Conservation (phyloP, 1,284 basidiomycete species). For the Boletus hoseneyae region DNA sequence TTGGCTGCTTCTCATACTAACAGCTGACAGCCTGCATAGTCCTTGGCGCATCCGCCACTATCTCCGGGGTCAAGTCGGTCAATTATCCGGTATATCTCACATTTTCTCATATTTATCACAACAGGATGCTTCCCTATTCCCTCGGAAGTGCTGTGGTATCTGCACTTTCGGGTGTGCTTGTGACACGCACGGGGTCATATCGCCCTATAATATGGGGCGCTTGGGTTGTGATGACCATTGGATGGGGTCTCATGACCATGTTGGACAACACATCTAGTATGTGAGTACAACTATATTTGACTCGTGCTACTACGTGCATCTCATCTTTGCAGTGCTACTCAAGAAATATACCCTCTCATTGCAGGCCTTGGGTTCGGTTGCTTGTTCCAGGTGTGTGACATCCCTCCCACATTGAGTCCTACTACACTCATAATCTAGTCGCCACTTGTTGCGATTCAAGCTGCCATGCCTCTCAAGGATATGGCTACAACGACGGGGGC, state of each 20-base stretch:
- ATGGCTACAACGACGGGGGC: constrained; percentile 43
- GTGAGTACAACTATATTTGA: constrained; percentile 12
- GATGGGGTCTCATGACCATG: constrained; percentile 37
- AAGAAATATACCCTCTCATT: constrained; percentile 37
- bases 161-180: constrained; percentile 35
- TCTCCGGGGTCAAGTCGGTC: constrained; percentile 38
- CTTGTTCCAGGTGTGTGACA: constrained; percentile 33
- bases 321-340: constrained; percentile 20
- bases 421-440: constrained; percentile 11
- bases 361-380: constrained; percentile 36
- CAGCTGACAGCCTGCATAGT: constrained; percentile 27
- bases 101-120: neutral
- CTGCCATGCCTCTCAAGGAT: constrained; percentile 45
- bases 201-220: constrained; percentile 36
- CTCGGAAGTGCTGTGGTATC: constrained; percentile 36
- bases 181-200: constrained; percentile 37
- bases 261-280: constrained; percentile 30
- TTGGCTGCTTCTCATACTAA: constrained; percentile 6
- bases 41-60: constrained; percentile 43
- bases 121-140: constrained; percentile 42
- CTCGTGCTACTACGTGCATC: neutral
- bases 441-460: constrained; percentile 40
- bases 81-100: neutral
- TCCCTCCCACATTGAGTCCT: too few relatives aligned
- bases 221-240: constrained; percentile 32